Percentiles rank a stretch among this genome's conserved stretches.
Conservation (phyloP, 345 rosid genomes). For the Lepidium sativum region DNA sequence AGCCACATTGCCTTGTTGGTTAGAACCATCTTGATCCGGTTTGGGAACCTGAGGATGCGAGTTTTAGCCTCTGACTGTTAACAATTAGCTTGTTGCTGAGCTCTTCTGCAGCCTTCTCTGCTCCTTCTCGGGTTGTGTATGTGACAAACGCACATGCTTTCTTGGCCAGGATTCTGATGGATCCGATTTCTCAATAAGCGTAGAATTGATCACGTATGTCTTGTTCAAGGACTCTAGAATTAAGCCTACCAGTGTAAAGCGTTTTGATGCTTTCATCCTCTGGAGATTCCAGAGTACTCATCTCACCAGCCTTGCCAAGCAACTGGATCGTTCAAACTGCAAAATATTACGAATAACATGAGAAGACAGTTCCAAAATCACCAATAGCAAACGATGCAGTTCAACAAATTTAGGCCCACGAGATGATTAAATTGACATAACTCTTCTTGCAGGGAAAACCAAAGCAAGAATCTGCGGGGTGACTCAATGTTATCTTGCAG, state of each 20-base stretch:
- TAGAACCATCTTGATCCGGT: slow-evolving; percentile 56
- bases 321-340: slow-evolving; percentile 23
- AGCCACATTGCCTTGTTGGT: slow-evolving; percentile 55
- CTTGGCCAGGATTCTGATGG: slow-evolving; percentile 69
- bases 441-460: not conserved
- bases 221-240: slow-evolving; percentile 72
- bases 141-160: slow-evolving; percentile 90
- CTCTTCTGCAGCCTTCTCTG: slow-evolving; percentile 92
- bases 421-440: not conserved
- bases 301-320: slow-evolving; percentile 32
- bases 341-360: not conserved
- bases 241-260: slow-evolving; percentile 81
- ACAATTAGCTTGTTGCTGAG: slow-evolving; percentile 80
- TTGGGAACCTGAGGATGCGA: slow-evolving; percentile 83
- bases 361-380: not conserved
- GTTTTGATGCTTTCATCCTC: slow-evolving; percentile 87
- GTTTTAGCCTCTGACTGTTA: slow-evolving; percentile 77
- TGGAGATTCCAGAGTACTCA: slow-evolving; percentile 84
- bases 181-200: slow-evolving; percentile 82
- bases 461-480: not conserved
- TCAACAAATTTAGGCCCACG: not conserved
- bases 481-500: not conserved
- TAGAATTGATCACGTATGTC: slow-evolving; percentile 79
- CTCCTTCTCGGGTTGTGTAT: slow-evolving; percentile 88
- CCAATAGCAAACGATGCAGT: not conserved